A percentile compares a stretch with the other conserved stretches of the same genome.
Conservation (phyloP, 208 protist species). For the Acanthamoeba quina region DNA sequence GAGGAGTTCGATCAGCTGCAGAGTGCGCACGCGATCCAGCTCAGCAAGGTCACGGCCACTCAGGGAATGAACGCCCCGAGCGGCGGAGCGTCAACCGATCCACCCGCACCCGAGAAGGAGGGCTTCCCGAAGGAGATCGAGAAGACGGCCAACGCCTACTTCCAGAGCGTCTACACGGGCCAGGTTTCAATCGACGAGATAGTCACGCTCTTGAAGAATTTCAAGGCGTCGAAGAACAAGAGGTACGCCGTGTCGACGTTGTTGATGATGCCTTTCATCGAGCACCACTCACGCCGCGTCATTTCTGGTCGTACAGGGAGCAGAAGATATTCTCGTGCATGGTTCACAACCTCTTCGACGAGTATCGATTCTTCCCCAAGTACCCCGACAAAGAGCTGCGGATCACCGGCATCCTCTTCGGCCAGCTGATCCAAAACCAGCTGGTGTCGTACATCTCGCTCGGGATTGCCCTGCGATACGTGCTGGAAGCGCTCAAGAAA, state of each 20-base stretch:
- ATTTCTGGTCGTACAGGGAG: constrained; percentile 78
- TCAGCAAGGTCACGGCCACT: constrained; percentile 48
- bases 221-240: constrained; percentile 84
- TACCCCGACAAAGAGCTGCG: constrained; percentile 92
- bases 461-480: constrained; percentile 89
- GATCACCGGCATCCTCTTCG: constrained; percentile 92
- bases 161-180: constrained; percentile 89
- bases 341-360: constrained; percentile 95
- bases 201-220: constrained; percentile 84
- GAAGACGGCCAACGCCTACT: constrained; percentile 89
- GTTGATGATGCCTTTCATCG: not conserved
- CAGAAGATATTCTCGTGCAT: constrained; percentile 93
- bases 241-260: not conserved
- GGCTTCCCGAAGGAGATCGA: constrained; percentile 86
- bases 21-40: constrained; percentile 68
- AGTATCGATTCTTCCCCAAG: constrained; percentile 92
- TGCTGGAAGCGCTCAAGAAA: constrained; percentile 95
- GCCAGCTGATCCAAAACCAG: constrained; percentile 91
- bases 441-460: constrained; percentile 88
- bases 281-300: not conserved
- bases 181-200: constrained; percentile 88
- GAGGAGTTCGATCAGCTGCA: constrained; percentile 73
- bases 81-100: not conserved
- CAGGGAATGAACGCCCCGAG: not conserved
- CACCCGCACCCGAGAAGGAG: constrained; percentile 69